Evolutionary conservation across 305 asterid species (phyloP).

Genomic region (Fraxinus paxiana): DNA sequence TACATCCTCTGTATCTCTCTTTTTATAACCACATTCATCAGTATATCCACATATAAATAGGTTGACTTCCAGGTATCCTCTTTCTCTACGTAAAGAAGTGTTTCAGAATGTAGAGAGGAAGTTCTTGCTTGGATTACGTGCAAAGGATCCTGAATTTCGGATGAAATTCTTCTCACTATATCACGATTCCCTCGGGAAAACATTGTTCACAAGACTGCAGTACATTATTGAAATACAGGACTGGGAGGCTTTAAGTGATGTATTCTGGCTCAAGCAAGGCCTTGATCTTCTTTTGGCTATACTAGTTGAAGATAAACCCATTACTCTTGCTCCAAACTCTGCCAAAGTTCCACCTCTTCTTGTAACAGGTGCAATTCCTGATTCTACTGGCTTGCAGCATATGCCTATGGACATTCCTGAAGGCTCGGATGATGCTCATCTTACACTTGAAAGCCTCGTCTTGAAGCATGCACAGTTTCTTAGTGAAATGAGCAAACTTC

Average conservation of each 20-base stretch:
- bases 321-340: constrained; percentile 92
- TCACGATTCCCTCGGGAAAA: constrained; percentile 85
- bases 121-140: constrained; percentile 86
- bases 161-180: constrained; percentile 78
- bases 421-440: constrained; percentile 73
- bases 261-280: constrained; percentile 99
- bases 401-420: constrained; percentile 74
- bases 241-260: constrained; percentile 98
- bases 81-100: constrained; percentile 76
- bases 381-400: constrained; percentile 63
- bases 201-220: constrained; percentile 86
- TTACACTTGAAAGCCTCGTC: constrained; percentile 73
- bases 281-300: constrained; percentile 98
- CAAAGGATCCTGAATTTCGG: constrained; percentile 84
- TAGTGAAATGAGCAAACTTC: constrained; percentile 82
- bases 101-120: constrained; percentile 97
- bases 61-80: constrained; percentile 67
- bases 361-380: constrained; percentile 48
- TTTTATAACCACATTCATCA: constrained; percentile 16
- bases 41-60: constrained; percentile 22
- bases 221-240: constrained; percentile 93
- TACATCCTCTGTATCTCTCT: constrained; percentile 12
- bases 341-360: constrained; percentile 81
- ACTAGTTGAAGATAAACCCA: constrained; percentile 88
- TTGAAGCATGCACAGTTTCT: constrained; percentile 79